Percentiles rank a stretch among this genome's conserved stretches.
Evolutionary conservation across 371 early-diverging fungal species (phyloP).

Genomic region (Saksenaea vasiformis): DNA sequence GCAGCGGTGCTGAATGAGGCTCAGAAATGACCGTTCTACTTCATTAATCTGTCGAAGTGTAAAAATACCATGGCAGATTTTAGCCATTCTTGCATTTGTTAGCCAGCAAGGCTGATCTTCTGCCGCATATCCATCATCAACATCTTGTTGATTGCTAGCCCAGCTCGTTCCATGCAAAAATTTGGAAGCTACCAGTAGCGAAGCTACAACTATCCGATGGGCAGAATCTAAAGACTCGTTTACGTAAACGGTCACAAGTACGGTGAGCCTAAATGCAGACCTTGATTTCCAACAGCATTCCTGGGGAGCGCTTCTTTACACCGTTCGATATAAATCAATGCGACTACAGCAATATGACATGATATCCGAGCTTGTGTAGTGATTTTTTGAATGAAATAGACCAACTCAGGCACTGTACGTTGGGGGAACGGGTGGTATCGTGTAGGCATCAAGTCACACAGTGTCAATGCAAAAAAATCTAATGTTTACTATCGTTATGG

Average conservation of each 20-base stretch:
- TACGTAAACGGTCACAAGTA: not conserved
- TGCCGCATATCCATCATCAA: not conserved
- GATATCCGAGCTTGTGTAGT: conserved; percentile 34
- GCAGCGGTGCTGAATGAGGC: conserved; percentile 28
- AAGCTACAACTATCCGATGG: conserved; percentile 30
- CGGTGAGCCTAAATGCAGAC: not conserved
- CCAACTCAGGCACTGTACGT: conserved; percentile 28
- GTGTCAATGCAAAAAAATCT: conserved; percentile 28
- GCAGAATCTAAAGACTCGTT: conserved; percentile 20
- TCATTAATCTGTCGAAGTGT: conserved; percentile 26
- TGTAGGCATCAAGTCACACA: conserved; percentile 27
- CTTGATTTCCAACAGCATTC: conserved; percentile 30
- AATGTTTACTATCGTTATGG: not conserved
- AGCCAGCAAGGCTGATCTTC: conserved; percentile 13
- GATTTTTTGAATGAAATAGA: conserved; percentile 42
- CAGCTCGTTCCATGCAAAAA: conserved; percentile 27
- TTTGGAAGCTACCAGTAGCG: conserved; percentile 31
- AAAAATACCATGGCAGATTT: conserved; percentile 21
- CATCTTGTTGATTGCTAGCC: conserved; percentile 5
- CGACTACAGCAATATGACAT: conserved; percentile 35
- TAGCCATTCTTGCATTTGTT: conserved; percentile 18
- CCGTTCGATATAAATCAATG: conserved; percentile 33
- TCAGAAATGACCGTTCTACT: conserved; percentile 30
- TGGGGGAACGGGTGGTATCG: not conserved
- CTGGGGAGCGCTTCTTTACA: conserved; percentile 31